A percentile compares a stretch with the other conserved stretches of the same genome.
Conservation (phyloP, 495 filamentous ascomycete species). For the Penicillium coffeae region DNA sequence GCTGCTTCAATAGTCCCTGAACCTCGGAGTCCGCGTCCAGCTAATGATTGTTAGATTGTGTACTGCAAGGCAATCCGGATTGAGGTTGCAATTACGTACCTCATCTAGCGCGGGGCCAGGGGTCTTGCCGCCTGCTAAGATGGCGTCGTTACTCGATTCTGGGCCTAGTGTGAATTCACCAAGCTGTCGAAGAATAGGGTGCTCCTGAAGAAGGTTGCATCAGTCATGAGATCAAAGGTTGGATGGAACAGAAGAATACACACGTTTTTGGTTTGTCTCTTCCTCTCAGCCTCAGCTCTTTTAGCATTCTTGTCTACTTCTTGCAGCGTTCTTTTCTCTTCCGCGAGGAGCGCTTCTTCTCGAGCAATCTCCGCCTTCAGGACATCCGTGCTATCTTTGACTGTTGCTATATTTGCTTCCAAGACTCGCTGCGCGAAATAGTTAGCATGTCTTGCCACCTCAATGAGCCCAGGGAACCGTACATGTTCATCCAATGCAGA, state of each 20-base stretch:
- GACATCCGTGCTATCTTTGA: constrained; percentile 51
- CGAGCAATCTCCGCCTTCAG: constrained; percentile 52
- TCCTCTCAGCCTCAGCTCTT: constrained; percentile 41
- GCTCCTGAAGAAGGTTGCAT: constrained; percentile 28
- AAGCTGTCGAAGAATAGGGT: constrained; percentile 38
- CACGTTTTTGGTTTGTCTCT: constrained; percentile 46
- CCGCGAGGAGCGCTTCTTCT: constrained; percentile 48
- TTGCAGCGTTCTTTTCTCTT: constrained; percentile 46
- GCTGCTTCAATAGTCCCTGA: constrained; percentile 35
- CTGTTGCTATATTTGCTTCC: constrained; percentile 50
- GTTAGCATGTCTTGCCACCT: constrained; percentile 7
- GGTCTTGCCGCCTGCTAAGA: constrained; percentile 23
- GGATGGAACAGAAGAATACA: neutral
- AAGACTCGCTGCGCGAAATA: constrained; percentile 38
- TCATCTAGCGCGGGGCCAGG: constrained; percentile 25
- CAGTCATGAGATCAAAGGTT: neutral
- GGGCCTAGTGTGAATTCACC: constrained; percentile 19
- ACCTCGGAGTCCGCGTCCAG: constrained; percentile 40
- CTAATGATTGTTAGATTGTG: constrained; percentile 13
- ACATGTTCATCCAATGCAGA: constrained; percentile 56
- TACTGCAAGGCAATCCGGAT: neutral
- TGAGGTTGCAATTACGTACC: constrained; percentile 17
- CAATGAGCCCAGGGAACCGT: constrained; percentile 6
- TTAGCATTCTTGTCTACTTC: constrained; percentile 54
- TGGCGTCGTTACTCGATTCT: constrained; percentile 20